Conservation (phyloP, 2,329 filamentous ascomycete genomes). For the Drechslera avenae region DNA sequence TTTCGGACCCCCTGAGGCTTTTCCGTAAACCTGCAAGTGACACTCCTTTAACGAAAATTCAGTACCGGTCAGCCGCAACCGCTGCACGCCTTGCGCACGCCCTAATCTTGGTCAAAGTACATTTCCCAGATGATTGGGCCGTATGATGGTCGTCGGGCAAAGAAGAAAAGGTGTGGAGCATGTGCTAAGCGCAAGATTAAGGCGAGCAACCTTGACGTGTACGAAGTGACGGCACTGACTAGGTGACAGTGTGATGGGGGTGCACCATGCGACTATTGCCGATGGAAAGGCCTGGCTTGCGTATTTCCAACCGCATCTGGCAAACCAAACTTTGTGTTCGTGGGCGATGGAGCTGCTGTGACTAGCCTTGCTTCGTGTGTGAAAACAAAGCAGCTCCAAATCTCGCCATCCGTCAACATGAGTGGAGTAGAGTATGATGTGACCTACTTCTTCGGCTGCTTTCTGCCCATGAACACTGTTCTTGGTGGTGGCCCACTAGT, state of each 20-base stretch:
- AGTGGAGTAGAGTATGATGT: conserved; percentile 12
- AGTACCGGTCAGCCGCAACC: background rate
- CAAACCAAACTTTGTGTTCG: conserved; percentile 21
- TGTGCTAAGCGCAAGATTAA: conserved; percentile 37
- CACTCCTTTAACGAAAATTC: background rate
- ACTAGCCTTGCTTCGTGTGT: too few relatives aligned
- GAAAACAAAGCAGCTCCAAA: background rate
- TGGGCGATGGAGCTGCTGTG: conserved; percentile 7
- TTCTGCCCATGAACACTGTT: conserved; percentile 31
- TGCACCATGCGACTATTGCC: conserved; percentile 28
- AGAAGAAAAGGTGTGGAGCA: conserved; percentile 32
- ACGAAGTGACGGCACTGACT: background rate
- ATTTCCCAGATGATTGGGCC: conserved; percentile 30
- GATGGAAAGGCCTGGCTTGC: conserved; percentile 23
- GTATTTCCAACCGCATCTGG: conserved; percentile 5
- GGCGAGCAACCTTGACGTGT: conserved; percentile 7
- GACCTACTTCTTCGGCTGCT: conserved; percentile 30
- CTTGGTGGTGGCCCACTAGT: conserved; percentile 10
- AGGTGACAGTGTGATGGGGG: conserved; percentile 30
- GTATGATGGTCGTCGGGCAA: conserved; percentile 36
- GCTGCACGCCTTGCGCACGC: background rate
- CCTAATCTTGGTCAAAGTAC: background rate
- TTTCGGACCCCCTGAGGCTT: background rate
- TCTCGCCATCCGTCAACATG: background rate
- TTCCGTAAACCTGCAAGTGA: background rate